These are phyloP conservation scores for Geosmithia putterillii DNA, from an alignment of 2,329 filamentous ascomycete species.

Conservation along the genomic window DNA sequence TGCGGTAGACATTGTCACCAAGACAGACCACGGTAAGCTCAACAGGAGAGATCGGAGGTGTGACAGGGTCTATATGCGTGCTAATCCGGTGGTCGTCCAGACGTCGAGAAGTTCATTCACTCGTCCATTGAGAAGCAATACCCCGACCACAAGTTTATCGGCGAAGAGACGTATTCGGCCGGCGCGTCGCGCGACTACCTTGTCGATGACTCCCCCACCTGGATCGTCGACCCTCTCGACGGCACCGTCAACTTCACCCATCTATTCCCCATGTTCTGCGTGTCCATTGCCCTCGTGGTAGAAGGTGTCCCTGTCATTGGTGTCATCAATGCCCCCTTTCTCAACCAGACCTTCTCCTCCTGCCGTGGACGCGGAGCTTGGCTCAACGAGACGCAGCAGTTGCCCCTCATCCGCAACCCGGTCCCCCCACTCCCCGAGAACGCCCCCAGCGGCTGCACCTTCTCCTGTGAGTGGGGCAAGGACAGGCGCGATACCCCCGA, in stretches of 20 bases:
- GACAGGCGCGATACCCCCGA: constrained; percentile 54
- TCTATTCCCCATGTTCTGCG: constrained; percentile 70
- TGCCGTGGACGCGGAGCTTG: constrained; percentile 55
- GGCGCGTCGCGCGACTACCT: constrained; percentile 56
- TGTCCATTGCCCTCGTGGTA: constrained; percentile 60
- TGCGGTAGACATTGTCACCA: constrained; percentile 65
- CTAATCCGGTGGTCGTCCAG: constrained; percentile 20
- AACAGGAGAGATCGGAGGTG: background rate
- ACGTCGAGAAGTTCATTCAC: constrained; percentile 61
- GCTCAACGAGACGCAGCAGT: constrained; percentile 48
- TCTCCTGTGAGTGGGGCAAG: constrained; percentile 72
- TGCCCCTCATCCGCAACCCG: constrained; percentile 52
- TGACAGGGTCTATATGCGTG: background rate
- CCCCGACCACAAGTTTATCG: constrained; percentile 61
- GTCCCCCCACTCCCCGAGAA: constrained; percentile 48
- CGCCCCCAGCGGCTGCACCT: constrained; percentile 58
- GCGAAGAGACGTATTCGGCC: constrained; percentile 65
- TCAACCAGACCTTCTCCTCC: constrained; percentile 57
- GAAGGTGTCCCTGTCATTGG: constrained; percentile 50
- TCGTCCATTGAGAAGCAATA: constrained; percentile 44
- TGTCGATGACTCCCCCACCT: constrained; percentile 51
- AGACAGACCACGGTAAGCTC: constrained; percentile 55
- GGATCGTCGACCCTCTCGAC: constrained; percentile 68
- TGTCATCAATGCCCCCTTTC: constrained; percentile 60
- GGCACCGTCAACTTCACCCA: constrained; percentile 76